These are phyloP conservation scores for Canna indica DNA, from an alignment of 176 grass and related monocot species.

Conservation along the genomic window DNA sequence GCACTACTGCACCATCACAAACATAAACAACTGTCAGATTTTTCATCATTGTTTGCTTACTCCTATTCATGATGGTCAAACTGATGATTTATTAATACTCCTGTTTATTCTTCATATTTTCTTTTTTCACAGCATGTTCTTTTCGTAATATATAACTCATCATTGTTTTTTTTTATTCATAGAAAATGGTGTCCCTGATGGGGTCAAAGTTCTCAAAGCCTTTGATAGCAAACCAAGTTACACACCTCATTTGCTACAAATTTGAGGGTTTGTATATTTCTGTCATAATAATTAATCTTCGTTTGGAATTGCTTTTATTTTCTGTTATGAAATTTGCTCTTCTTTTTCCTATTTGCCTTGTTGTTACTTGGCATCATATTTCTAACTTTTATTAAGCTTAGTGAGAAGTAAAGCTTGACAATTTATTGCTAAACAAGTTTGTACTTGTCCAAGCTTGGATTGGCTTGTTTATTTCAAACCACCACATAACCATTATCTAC, in stretches of 20 bases:
- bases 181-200: conserved; percentile 96
- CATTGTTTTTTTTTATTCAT: conserved; percentile 17
- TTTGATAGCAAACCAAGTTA: conserved; percentile 49
- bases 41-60: no score
- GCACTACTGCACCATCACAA: no score
- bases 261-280: conserved; percentile 52
- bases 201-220: conserved; percentile 74
- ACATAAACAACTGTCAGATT: no score
- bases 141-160: neutral
- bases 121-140: neutral
- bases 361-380: neutral
- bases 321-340: neutral
- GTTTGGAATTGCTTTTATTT: neutral
- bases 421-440: no score
- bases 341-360: neutral
- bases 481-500: no score
- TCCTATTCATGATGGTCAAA: no score
- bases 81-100: no score
- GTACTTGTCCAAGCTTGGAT: no score
- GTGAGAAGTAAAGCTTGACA: neutral
- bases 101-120: neutral
- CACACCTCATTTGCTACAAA: conserved; percentile 93
- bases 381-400: neutral
- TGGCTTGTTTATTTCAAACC: no score
- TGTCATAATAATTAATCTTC: conserved; percentile 12